Percentiles rank a stretch among this genome's conserved stretches.
phyloP scores from a whole-genome alignment of 108 stramenopile species.

The Parietichytrium sp. region DNA sequence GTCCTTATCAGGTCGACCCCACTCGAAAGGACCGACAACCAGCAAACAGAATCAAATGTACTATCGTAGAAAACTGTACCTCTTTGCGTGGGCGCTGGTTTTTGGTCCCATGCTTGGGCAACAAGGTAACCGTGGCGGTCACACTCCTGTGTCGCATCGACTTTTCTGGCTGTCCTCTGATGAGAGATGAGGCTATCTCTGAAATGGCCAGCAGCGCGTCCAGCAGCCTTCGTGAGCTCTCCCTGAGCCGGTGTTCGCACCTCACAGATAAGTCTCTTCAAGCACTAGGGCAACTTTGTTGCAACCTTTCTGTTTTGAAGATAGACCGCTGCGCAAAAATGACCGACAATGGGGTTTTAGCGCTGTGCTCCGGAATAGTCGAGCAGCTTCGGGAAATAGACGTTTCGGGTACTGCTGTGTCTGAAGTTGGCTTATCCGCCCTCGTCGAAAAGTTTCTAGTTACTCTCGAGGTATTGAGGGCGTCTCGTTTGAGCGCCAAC shows the following conservation, averaged over 20 bases:
- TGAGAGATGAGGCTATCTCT: no score
- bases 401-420: neutral
- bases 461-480: no score
- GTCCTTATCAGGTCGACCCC: no score
- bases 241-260: neutral
- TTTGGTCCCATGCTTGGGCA: neutral
- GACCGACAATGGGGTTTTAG: neutral
- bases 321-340: neutral
- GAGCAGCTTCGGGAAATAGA: neutral
- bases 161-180: no score
- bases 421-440: constrained; percentile 3
- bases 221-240: neutral
- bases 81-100: constrained; percentile 7
- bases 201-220: neutral
- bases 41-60: neutral
- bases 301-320: neutral
- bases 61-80: neutral
- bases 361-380: neutral
- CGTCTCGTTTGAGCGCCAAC: no score
- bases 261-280: neutral
- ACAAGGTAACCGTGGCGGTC: neutral
- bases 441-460: neutral
- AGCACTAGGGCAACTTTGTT: neutral
- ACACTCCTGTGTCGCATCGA: neutral
- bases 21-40: neutral